Base-by-base conservation (phyloP, 2,329 filamentous ascomycete species). In the Cladorrhinum sp. region DNA sequence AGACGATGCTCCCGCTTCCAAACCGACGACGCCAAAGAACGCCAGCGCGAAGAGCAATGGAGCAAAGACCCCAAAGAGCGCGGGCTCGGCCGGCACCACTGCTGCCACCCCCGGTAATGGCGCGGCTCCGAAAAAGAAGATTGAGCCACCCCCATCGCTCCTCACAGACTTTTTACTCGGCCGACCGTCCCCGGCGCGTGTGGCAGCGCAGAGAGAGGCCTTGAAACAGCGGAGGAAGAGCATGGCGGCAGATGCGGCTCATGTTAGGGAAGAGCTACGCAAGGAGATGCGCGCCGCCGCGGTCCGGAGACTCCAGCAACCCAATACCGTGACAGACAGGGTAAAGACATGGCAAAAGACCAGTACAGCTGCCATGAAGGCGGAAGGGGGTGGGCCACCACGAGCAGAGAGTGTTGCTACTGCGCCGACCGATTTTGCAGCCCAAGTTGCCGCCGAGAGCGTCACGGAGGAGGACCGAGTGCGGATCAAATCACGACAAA, bases 311-410 rank as follows among this genome's bases (percentile, higher is more conserved):
- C 79, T 85, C 67, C 86, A 78, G 75, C 84, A 78, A 70, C 89
- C 85, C 0, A 82, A 83, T 2, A 84, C 84, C n/a, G 89, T 96
- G 53, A 85, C 85, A 64, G 89, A 91, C 66, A 87, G 92, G 69
- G 90, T 96, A 57, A 88, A 87, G 67, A 84, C 88, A 74, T 96
- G 92, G 92, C 92, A 96, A 74, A 88, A 88, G 70, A 80, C 87
- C 66, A 91, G 89, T 69, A 89, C 88, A 33, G 82, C 83, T 5
- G 88, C 87, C 24, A 82, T 88, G 74, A 71, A 68, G 58, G 49
- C 58, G 10, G 55, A 67, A 16, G 67, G 67, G 2, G 76, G 70
- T 2, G 75, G 75, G 1, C 81, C 77, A 1, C 68, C 68, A 2
- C 77, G 82, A 59, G 80, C 81, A 1, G 76, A 83, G 30, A 80